These are phyloP conservation scores for Leucogyrophana mollusca DNA, from an alignment of 768 basidiomycete genomes.

Conservation along the genomic window DNA sequence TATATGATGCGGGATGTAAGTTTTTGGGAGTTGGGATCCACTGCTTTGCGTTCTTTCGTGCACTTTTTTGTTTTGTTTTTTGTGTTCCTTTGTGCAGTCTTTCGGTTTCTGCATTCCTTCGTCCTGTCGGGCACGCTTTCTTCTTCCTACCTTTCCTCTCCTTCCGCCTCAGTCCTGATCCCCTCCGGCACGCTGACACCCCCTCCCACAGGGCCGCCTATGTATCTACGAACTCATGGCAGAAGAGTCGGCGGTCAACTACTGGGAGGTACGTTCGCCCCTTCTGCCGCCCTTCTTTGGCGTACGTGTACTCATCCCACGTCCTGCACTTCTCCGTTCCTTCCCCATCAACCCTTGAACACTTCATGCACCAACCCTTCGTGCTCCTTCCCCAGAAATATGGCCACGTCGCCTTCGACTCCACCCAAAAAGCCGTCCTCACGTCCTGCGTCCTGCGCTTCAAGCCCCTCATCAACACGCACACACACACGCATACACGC, in stretches of 20 bases:
- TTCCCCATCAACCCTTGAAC: no score
- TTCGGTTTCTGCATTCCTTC: neutral
- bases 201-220: slow-evolving; percentile 62
- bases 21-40: slow-evolving; percentile 6
- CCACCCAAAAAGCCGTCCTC: slow-evolving; percentile 88
- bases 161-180: no score
- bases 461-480: slow-evolving; percentile 60
- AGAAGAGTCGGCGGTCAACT: slow-evolving; percentile 94
- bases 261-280: slow-evolving; percentile 78
- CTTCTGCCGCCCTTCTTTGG: neutral
- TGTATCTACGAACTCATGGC: slow-evolving; percentile 99
- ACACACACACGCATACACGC: slow-evolving; percentile 23
- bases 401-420: slow-evolving; percentile 89
- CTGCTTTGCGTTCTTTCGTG: no score
- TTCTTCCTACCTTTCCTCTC: no score
- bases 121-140: no score
- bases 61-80: no score
- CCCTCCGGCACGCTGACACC: no score
- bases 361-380: no score
- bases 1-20: slow-evolving; percentile 84
- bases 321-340: neutral
- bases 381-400: slow-evolving; percentile 67
- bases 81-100: neutral
- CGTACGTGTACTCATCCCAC: slow-evolving; percentile 2
- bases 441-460: slow-evolving; percentile 87